Evolutionary conservation across 2,329 filamentous ascomycete genomes (phyloP).

Genomic region (Scedosporium dehoogii): DNA sequence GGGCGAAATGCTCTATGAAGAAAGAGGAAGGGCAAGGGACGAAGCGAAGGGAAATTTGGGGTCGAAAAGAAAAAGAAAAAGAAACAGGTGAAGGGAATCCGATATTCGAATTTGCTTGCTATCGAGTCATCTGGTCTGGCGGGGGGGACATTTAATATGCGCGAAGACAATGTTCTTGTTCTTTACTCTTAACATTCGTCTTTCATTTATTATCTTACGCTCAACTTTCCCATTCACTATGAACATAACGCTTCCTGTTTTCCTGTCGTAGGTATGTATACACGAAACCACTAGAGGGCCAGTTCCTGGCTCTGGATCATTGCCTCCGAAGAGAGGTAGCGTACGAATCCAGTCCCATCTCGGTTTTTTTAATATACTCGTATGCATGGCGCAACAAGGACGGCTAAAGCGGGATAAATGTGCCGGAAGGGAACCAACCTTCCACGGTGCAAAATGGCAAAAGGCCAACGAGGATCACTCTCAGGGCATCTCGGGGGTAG

Average conservation of each 20-base stretch:
- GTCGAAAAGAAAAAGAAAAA: not conserved
- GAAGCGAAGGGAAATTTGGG: not conserved
- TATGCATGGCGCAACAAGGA: not conserved
- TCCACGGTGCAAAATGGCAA: not conserved
- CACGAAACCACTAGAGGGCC: not conserved
- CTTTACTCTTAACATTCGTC: not conserved
- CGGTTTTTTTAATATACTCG: not conserved
- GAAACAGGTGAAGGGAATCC: not conserved
- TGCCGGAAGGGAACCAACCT: not conserved
- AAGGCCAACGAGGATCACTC: no score
- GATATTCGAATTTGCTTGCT: not conserved
- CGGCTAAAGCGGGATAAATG: constrained; percentile 1
- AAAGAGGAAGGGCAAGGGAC: not conserved
- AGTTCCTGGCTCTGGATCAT: not conserved
- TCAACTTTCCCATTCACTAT: no score
- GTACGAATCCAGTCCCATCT: not conserved
- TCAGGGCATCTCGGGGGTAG: no score
- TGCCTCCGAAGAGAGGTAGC: not conserved
- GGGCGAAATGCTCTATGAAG: not conserved
- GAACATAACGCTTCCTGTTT: no score
- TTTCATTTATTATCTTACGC: not conserved
- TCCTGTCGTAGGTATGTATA: not conserved
- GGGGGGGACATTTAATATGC: not conserved
- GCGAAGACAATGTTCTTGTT: not conserved
- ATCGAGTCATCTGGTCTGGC: not conserved